These are phyloP conservation scores for Wickerhamomyces ciferrii DNA, from an alignment of 805 yeast genomes.

Conservation along the genomic window DNA sequence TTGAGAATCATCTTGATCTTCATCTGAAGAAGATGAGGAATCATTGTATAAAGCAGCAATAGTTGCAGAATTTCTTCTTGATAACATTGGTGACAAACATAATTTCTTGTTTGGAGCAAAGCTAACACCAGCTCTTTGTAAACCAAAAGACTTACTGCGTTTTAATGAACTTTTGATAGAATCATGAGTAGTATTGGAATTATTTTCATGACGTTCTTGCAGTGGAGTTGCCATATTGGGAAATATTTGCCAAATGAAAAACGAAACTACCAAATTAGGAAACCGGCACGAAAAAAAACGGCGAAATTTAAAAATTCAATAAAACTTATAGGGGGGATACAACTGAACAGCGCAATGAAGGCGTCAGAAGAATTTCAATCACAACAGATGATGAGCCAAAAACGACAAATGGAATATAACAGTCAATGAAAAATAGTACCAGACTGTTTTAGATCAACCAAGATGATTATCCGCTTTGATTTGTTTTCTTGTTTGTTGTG, in stretches of 20 bases:
- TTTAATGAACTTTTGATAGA: conserved; percentile 8
- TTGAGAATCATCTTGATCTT: conserved; percentile 15
- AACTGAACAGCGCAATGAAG: conserved; percentile 25
- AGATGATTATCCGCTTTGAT: background rate
- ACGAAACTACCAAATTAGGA: background rate
- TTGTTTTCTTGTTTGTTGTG: background rate
- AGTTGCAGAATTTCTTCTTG: conserved; percentile 15
- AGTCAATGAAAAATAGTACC: background rate
- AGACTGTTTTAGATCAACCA: background rate
- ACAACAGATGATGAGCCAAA: background rate
- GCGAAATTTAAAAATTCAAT: background rate
- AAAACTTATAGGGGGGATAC: conserved; percentile 4
- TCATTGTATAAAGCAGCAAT: conserved; percentile 12
- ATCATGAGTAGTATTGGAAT: background rate
- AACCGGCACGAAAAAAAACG: background rate
- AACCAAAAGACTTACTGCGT: conserved; percentile 16
- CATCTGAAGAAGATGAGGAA: conserved; percentile 13
- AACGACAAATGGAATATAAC: background rate
- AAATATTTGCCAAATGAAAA: background rate
- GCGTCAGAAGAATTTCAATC: conserved; percentile 17
- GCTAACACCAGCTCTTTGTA: conserved; percentile 5
- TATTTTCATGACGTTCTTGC: background rate
- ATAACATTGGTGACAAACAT: conserved; percentile 14
- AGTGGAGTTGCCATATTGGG: background rate
- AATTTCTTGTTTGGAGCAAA: conserved; percentile 18